Base-by-base conservation (phyloP, 768 basidiomycete genomes). In the Chlorophyllum brunneum region DNA sequence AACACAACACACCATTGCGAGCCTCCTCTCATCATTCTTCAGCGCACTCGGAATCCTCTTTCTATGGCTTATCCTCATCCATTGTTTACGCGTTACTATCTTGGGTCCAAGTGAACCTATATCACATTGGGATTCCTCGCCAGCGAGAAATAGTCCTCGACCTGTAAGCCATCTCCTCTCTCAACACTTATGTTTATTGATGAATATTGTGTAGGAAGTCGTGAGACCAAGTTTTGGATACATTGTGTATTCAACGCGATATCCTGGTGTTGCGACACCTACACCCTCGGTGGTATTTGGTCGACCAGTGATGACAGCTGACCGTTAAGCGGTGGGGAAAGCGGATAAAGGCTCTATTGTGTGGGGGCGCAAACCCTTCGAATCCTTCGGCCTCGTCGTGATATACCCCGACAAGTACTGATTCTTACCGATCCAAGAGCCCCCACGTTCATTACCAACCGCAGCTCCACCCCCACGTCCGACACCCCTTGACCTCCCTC, bases 191-290 rank as follows among this genome's bases (percentile, higher is more conserved):
- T 24, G 4, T 27, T n/a, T 42, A 6, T 13, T 18, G 8, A n/a
- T n/a, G 13, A n/a, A 5, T 9, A 16, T 4, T 34, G 3, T 20
- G 7, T n/a, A 42, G 40, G 4, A 26, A 2, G 33, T 51, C 20
- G 49, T 34, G 13, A 51, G 31, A 10, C 41, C 41, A 11, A 51
- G 40, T 10, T 33, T 51, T n/a, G 49, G 49, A n/a, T 43, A 42
- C 23, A 23, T 42, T 23, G 41, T 23, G 26, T n/a, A 42, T 34
- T 18, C 40, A 16, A 37, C 49, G 4, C 39, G 16, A 13, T 18
- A 10, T 24, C 39, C 18, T 9, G 15, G 3, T 10, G 15, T 23
- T 2, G 9, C 24, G 15, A 43, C 39, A 13, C 23, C 39, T 16
- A n/a, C 49, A 31, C 11, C n/a, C 8, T 13, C 20, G 15, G 10